These are phyloP conservation scores for Physcomitrellopsis africana DNA, from an alignment of 225 moss, liverwort and hornwort genomes.

Conservation along the genomic window DNA sequence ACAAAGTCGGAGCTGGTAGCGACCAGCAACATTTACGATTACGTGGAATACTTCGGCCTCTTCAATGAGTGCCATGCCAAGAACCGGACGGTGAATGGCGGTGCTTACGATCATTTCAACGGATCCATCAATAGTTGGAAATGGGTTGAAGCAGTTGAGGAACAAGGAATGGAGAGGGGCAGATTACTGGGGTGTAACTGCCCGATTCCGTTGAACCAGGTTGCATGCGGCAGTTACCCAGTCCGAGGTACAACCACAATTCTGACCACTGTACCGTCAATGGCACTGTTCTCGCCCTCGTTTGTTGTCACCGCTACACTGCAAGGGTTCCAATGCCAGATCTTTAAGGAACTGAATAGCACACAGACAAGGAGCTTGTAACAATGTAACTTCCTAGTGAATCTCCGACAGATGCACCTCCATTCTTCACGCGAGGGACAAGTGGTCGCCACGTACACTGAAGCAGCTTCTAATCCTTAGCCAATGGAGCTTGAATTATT, in stretches of 20 bases:
- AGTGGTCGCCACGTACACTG: conserved; percentile 11
- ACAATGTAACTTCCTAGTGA: conserved; percentile 39
- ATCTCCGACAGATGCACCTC: conserved; percentile 3
- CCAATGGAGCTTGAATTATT: conserved; percentile 5
- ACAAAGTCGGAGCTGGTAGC: too few species aligned
- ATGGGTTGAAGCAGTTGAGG: conserved; percentile 21
- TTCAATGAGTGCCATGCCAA: too few species aligned
- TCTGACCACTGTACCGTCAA: conserved; percentile 27
- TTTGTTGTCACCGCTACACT: neutral
- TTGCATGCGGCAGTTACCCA: conserved; percentile 38
- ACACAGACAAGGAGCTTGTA: neutral
- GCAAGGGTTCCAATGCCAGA: conserved; percentile 4
- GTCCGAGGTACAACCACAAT: conserved; percentile 3
- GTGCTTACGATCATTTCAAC: too few species aligned
- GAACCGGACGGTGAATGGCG: too few species aligned
- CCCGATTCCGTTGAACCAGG: conserved; percentile 39
- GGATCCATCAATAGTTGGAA: too few species aligned
- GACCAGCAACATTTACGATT: too few species aligned
- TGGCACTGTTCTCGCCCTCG: neutral
- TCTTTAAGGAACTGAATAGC: conserved; percentile 30
- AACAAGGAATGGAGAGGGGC: neutral
- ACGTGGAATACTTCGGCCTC: too few species aligned
- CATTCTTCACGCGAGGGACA: neutral
- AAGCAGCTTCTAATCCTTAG: neutral
- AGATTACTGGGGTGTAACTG: conserved; percentile 31